Conservation (phyloP, 2,329 filamentous ascomycete species). For the Xylaria polymorpha region DNA sequence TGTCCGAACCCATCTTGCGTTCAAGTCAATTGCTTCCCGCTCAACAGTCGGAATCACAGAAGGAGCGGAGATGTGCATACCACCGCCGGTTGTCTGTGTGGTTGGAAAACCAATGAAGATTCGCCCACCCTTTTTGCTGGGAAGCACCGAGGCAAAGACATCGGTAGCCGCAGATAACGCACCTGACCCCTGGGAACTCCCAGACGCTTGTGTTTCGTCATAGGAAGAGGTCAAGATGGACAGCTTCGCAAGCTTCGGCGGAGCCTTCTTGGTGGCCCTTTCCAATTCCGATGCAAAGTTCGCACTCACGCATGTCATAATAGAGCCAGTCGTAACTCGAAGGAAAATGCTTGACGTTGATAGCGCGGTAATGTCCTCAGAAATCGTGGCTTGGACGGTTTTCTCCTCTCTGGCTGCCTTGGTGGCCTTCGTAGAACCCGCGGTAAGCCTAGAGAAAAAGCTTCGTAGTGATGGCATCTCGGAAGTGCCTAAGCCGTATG, state of each 20-base stretch:
- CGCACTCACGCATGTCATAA: constrained; percentile 78
- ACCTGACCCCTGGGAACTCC: constrained; percentile 60
- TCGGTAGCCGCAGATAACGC: constrained; percentile 71
- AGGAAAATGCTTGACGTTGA: constrained; percentile 87
- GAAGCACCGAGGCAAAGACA: constrained; percentile 90
- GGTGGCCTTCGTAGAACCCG: constrained; percentile 61
- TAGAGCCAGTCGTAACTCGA: constrained; percentile 83
- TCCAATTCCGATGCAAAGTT: constrained; percentile 87
- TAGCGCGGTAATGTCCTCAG: constrained; percentile 76
- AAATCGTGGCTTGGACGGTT: constrained; percentile 69
- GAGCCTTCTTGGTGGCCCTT: constrained; percentile 95
- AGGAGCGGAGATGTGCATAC: constrained; percentile 93
- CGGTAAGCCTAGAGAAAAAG: constrained; percentile 84
- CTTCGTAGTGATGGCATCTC: constrained; percentile 74
- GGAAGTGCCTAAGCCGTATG: constrained; percentile 61
- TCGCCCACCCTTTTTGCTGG: constrained; percentile 84
- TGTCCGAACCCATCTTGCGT: constrained; percentile 91
- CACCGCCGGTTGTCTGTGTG: constrained; percentile 93
- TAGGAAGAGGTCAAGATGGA: constrained; percentile 92
- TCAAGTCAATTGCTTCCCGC: constrained; percentile 94
- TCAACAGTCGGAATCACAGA: constrained; percentile 98
- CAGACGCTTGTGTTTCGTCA: constrained; percentile 78
- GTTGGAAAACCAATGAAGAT: constrained; percentile 99
- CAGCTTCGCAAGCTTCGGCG: constrained; percentile 86
- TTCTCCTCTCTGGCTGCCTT: constrained; percentile 73